Evolutionary conservation across 352 stramenopile species (phyloP).

Genomic region (Globisporangium middletonii): DNA sequence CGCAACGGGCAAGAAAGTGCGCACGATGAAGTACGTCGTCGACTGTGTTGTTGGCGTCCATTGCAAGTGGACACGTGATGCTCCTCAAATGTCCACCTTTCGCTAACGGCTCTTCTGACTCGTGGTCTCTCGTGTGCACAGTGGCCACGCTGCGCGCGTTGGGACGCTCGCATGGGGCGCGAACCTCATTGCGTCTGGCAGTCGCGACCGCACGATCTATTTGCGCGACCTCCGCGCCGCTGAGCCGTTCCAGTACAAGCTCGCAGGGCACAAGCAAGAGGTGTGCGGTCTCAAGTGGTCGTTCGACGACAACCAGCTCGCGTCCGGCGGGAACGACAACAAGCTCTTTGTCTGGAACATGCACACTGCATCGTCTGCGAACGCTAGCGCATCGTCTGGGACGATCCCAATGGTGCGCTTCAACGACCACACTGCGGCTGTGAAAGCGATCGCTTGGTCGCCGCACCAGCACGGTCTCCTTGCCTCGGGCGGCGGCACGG

Average conservation of each 20-base stretch:
- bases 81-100: background rate
- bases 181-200: slow-evolving; percentile 90
- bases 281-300: slow-evolving; percentile 97
- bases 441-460: slow-evolving; percentile 98
- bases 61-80: background rate
- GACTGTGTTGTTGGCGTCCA: background rate
- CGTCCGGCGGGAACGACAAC: slow-evolving; percentile 97
- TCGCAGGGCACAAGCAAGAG: slow-evolving; percentile 75
- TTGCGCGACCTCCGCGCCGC: slow-evolving; percentile 87
- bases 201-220: slow-evolving; percentile 92
- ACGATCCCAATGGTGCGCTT: slow-evolving; percentile 86
- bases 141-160: slow-evolving; percentile 89
- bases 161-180: slow-evolving; percentile 91
- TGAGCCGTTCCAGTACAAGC: slow-evolving; percentile 43
- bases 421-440: slow-evolving; percentile 93
- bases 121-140: slow-evolving; percentile 7
- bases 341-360: slow-evolving; percentile 97
- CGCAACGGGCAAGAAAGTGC: slow-evolving; percentile 77
- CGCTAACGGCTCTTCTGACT: slow-evolving; percentile 1
- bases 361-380: slow-evolving; percentile 24
- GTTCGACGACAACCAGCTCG: slow-evolving; percentile 89
- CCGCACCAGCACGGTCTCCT: slow-evolving; percentile 95
- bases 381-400: background rate
- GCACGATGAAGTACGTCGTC: slow-evolving; percentile 76
- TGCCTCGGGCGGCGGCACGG: slow-evolving; percentile 93